Percentiles rank a stretch among this genome's conserved stretches.
Evolutionary conservation across 495 filamentous ascomycete species (phyloP).

Genomic region (Rusavskia elegans): DNA sequence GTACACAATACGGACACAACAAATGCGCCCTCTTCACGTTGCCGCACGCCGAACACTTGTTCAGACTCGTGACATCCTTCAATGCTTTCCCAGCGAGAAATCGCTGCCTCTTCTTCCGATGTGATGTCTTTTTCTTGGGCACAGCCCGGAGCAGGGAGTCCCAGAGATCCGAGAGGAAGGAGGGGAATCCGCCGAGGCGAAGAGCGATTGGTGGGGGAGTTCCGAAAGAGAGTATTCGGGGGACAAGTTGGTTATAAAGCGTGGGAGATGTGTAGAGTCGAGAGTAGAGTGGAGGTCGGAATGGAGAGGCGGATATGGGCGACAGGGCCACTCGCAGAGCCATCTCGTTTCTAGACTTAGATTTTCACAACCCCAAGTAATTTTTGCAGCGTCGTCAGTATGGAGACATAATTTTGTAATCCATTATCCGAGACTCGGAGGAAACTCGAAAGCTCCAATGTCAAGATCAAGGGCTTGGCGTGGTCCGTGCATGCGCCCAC

Average conservation of each 20-base stretch:
- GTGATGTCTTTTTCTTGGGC: conserved; percentile 97
- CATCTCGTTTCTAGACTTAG: background rate
- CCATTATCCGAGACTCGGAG: background rate
- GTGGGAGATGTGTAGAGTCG: background rate
- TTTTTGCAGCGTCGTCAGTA: background rate
- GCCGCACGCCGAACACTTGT: conserved; percentile 79
- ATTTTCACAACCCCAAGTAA: background rate
- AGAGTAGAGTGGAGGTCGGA: background rate
- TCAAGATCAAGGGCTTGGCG: no score
- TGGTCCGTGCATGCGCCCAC: no score
- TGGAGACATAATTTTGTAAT: background rate
- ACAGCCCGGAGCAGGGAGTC: conserved; percentile 84
- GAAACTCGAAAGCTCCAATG: no score
- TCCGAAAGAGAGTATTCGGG: background rate
- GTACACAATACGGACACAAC: conserved; percentile 71
- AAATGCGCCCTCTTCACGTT: conserved; percentile 73
- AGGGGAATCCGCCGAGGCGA: conserved; percentile 22
- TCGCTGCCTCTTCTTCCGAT: conserved; percentile 85
- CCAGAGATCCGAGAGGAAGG: conserved; percentile 63
- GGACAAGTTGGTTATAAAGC: background rate
- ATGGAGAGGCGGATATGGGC: background rate
- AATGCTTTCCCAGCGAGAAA: conserved; percentile 89
- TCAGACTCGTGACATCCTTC: conserved; percentile 73
- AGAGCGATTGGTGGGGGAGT: background rate
- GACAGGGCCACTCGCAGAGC: background rate